phyloP scores from a whole-genome alignment of 768 basidiomycete species.

The Lepiota venenata region DNA sequence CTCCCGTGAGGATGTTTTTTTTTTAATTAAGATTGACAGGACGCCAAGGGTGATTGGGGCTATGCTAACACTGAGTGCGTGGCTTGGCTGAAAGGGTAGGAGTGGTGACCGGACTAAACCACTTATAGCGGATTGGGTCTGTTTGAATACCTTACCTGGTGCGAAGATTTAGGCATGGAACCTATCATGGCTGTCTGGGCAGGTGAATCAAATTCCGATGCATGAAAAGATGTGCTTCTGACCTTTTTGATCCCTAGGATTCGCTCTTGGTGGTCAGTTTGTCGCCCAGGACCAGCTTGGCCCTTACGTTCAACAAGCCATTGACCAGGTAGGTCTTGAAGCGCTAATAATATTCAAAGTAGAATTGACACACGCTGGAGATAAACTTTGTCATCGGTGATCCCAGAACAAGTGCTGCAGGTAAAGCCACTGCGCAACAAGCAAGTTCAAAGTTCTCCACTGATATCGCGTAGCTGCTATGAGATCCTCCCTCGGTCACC shows the following conservation, averaged over 20 bases:
- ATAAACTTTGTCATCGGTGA: conserved; percentile 63
- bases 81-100: too few relatives aligned
- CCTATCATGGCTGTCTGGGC: conserved; percentile 67
- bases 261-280: conserved; percentile 44
- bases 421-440: conserved; percentile 16
- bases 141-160: conserved; percentile 53
- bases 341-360: background rate
- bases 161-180: conserved; percentile 57
- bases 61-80: conserved; percentile 59
- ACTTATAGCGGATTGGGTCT: conserved; percentile 48
- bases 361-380: conserved; percentile 19
- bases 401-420: conserved; percentile 37
- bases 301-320: conserved; percentile 55
- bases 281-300: conserved; percentile 40
- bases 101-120: background rate
- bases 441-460: background rate
- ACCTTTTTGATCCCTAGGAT: conserved; percentile 30
- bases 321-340: conserved; percentile 40
- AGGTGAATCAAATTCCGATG: conserved; percentile 24
- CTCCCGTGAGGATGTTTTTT: background rate
- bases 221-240: background rate
- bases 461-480: conserved; percentile 34
- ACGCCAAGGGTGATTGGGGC: conserved; percentile 56
- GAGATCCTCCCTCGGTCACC: conserved; percentile 51
- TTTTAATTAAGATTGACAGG: conserved; percentile 22